Conservation (phyloP, 768 basidiomycete species). For the Scleroderma citrinum region DNA sequence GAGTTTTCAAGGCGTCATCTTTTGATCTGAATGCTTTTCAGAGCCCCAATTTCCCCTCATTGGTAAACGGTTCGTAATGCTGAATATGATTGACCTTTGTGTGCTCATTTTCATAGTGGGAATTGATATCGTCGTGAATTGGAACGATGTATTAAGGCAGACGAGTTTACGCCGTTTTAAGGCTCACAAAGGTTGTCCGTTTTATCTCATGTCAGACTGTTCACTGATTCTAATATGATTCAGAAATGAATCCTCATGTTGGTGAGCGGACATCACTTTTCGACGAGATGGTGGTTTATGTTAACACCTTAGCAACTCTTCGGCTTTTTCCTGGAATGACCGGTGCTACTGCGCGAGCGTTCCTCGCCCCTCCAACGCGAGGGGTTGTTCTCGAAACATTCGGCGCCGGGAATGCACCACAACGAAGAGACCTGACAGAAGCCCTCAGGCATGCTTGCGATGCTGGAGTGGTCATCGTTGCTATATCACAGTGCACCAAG, state of each 20-base stretch:
- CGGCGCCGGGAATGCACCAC: slow-evolving; percentile 90
- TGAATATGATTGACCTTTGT: slow-evolving; percentile 1
- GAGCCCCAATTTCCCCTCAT: slow-evolving; percentile 77
- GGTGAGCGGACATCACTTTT: slow-evolving; percentile 39
- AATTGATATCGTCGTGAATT: slow-evolving; percentile 85
- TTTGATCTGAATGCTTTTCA: slow-evolving; percentile 79
- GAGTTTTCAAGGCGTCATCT: slow-evolving; percentile 77
- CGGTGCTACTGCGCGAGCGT: slow-evolving; percentile 64
- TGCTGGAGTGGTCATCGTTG: slow-evolving; percentile 81
- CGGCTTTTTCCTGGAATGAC: slow-evolving; percentile 88
- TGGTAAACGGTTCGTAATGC: slow-evolving; percentile 61
- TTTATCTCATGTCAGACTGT: neutral
- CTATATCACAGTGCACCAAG: slow-evolving; percentile 85
- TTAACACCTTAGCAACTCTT: slow-evolving; percentile 50
- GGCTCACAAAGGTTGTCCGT: slow-evolving; percentile 62
- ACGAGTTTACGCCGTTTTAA: slow-evolving; percentile 72
- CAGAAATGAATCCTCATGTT: slow-evolving; percentile 78
- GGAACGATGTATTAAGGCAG: slow-evolving; percentile 83
- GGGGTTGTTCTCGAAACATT: slow-evolving; percentile 90
- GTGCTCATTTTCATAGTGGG: slow-evolving; percentile 48
- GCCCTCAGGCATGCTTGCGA: slow-evolving; percentile 77
- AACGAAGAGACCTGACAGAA: slow-evolving; percentile 67
- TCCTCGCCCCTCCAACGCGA: slow-evolving; percentile 64
- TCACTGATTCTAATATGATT: slow-evolving; percentile 11
- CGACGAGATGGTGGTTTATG: slow-evolving; percentile 13